phyloP scores from a whole-genome alignment of 2,329 filamentous ascomycete species.

The Talaromyces sp. region DNA sequence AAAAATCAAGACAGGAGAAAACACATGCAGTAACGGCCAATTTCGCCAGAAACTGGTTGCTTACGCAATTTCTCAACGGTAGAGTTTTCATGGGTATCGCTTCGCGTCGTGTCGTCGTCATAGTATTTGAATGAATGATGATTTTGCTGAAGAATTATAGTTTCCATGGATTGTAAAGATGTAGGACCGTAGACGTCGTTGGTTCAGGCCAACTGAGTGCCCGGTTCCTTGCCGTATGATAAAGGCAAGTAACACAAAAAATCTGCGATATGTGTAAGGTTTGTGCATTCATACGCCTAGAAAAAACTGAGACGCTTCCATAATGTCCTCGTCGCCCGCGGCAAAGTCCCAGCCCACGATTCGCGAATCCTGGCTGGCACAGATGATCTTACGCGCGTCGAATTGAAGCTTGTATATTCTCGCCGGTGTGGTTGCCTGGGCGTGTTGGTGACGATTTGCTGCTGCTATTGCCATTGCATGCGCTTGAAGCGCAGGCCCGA shows the following conservation, averaged over 20 bases:
- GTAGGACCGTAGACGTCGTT: neutral
- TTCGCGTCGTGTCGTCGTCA: neutral
- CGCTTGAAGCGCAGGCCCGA: neutral
- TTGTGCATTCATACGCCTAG: slow-evolving; percentile 40
- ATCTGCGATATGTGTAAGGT: neutral
- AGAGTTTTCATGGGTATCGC: neutral
- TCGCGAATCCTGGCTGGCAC: slow-evolving; percentile 83
- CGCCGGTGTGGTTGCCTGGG: slow-evolving; percentile 37
- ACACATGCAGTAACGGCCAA: neutral
- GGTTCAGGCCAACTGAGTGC: neutral
- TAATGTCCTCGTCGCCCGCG: slow-evolving; percentile 74
- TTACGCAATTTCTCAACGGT: neutral
- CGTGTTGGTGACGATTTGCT: slow-evolving; percentile 17
- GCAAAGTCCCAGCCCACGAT: slow-evolving; percentile 99
- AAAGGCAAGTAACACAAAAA: neutral
- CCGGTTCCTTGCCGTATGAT: neutral
- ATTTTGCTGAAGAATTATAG: too few relatives aligned
- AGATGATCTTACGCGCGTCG: slow-evolving; percentile 87
- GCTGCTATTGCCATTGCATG: slow-evolving; percentile 10
- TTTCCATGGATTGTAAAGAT: neutral
- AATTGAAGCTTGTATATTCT: slow-evolving; percentile 97
- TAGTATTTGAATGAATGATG: neutral
- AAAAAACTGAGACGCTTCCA: slow-evolving; percentile 76
- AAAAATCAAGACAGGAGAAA: neutral
- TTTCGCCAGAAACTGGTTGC: neutral